Evolutionary conservation across 768 basidiomycete genomes (phyloP).

Genomic region (Erythrobasidium yunnanense): DNA sequence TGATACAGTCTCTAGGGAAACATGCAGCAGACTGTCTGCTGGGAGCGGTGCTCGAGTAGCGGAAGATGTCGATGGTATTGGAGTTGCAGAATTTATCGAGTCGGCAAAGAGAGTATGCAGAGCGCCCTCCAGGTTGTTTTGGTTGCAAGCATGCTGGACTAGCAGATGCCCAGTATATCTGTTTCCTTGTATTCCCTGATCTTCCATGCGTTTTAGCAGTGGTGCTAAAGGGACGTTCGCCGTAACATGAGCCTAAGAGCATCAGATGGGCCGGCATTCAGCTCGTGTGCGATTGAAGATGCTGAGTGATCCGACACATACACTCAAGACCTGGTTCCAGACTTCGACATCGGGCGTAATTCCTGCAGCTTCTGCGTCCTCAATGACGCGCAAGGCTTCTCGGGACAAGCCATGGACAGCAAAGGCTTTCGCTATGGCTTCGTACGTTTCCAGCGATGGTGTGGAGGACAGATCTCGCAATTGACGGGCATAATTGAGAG

Average conservation of each 20-base stretch:
- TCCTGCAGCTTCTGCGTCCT: constrained; percentile 20
- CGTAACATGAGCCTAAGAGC: constrained; percentile 3
- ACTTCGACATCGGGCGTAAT: constrained; percentile 7
- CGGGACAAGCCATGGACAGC: constrained; percentile 6
- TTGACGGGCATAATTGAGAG: not conserved
- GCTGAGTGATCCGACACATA: not conserved
- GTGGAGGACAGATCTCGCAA: not conserved
- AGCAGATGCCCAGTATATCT: constrained; percentile 1
- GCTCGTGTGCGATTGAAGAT: not conserved
- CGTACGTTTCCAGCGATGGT: not conserved
- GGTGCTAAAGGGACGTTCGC: not conserved
- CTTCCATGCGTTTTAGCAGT: not conserved
- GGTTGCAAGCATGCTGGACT: not conserved
- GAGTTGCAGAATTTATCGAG: not conserved
- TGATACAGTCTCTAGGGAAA: not conserved
- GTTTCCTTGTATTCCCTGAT: not conserved
- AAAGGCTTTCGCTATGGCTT: constrained; percentile 17
- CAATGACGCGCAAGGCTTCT: constrained; percentile 9
- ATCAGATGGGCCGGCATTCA: not conserved
- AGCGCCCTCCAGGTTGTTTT: constrained; percentile 7
- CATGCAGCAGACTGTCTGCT: not conserved
- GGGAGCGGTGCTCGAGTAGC: not conserved
- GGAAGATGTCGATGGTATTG: not conserved
- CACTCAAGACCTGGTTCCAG: constrained; percentile 15
- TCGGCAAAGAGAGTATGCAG: not conserved